A percentile compares a stretch with the other conserved stretches of the same genome.
phyloP scores from a whole-genome alignment of 306 rosid genomes.

The Rosa lucieae region DNA sequence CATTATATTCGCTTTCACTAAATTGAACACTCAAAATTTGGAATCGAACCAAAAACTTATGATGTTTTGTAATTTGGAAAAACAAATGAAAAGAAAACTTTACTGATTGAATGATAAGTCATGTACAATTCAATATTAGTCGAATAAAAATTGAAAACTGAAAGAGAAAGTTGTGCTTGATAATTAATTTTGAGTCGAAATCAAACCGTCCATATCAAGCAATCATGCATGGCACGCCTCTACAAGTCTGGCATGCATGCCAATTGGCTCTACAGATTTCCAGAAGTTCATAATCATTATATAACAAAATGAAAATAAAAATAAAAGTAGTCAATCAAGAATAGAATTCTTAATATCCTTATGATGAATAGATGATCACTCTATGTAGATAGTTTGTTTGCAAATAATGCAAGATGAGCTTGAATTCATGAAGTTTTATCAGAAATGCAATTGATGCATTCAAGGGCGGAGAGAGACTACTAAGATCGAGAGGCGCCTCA shows the following conservation, averaged over 20 bases:
- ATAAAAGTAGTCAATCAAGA: background rate
- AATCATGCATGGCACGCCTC: slow-evolving; percentile 12
- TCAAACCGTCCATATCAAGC: slow-evolving; percentile 17
- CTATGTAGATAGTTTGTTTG: background rate
- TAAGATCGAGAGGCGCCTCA: slow-evolving; percentile 2
- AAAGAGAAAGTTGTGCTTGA: slow-evolving; percentile 14
- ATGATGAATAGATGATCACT: background rate
- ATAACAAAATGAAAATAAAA: background rate
- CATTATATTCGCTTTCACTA: too few species aligned
- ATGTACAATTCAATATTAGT: background rate
- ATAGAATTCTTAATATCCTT: background rate
- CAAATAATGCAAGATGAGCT: slow-evolving; percentile 12
- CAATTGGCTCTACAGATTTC: slow-evolving; percentile 5
- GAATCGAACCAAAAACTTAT: too few species aligned
- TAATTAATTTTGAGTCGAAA: background rate
- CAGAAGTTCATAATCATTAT: background rate
- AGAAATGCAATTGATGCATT: background rate
- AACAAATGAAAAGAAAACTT: background rate
- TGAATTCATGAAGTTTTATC: background rate
- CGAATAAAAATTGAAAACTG: background rate
- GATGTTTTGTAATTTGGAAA: background rate
- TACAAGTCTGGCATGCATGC: background rate
- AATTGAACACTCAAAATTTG: too few species aligned
- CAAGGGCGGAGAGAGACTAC: background rate
- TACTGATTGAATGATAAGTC: background rate